phyloP scores from a whole-genome alignment of 164 flowering plant species.

The Akebia trifoliata region DNA sequence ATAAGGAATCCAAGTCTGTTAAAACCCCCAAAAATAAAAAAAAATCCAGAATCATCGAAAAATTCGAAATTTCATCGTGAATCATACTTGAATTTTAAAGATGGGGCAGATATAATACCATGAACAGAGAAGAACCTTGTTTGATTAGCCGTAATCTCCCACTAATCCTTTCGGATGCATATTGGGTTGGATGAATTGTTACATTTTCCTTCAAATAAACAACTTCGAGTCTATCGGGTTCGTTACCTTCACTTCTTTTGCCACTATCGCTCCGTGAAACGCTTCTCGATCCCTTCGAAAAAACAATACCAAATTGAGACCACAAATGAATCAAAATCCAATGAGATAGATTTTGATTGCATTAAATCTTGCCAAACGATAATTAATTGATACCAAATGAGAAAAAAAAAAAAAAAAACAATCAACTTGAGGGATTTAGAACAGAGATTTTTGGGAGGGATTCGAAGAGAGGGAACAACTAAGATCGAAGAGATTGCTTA shows the following conservation, averaged over 20 bases:
- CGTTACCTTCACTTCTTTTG: conserved; percentile 42
- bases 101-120: conserved; percentile 38
- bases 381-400: neutral
- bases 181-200: conserved; percentile 92
- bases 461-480: neutral
- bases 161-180: conserved; percentile 84
- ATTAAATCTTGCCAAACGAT: too few relatives aligned
- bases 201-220: conserved; percentile 86
- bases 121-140: conserved; percentile 63
- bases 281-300: conserved; percentile 28
- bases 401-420: neutral
- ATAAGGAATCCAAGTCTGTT: conserved; percentile 93
- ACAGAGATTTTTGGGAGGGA: too few relatives aligned
- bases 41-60: neutral
- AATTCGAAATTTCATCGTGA: neutral
- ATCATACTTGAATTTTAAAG: neutral
- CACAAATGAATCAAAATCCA: neutral
- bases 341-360: neutral
- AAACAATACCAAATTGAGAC: neutral
- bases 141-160: conserved; percentile 82
- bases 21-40: conserved; percentile 10
- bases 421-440: neutral
- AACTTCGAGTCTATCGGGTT: conserved; percentile 62
- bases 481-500: conserved; percentile 18
- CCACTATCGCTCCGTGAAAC: conserved; percentile 44